Percentiles rank a stretch among this genome's conserved stretches.
Evolutionary conservation across 768 basidiomycete genomes (phyloP).

Genomic region (Mycena indigotica): DNA sequence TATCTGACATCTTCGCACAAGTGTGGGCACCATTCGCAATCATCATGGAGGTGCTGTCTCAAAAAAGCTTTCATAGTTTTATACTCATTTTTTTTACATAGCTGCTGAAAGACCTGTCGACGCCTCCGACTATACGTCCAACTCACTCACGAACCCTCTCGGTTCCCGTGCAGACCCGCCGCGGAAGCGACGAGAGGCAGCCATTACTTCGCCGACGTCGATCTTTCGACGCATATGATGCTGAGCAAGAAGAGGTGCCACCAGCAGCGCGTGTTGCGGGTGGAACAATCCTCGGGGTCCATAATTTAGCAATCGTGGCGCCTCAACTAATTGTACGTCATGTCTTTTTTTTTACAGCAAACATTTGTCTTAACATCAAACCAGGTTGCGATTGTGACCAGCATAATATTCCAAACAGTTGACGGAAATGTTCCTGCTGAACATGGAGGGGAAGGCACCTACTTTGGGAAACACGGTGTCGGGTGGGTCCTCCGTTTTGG

Average conservation of each 20-base stretch:
- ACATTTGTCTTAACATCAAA: background rate
- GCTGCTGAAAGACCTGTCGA: conserved; percentile 75
- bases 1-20: background rate
- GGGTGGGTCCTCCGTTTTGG: conserved; percentile 95
- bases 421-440: conserved; percentile 64
- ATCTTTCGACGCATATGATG: conserved; percentile 54
- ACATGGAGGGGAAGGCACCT: conserved; percentile 53
- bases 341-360: background rate
- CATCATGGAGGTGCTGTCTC: conserved; percentile 82
- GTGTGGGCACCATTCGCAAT: conserved; percentile 96
- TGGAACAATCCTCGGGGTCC: conserved; percentile 91
- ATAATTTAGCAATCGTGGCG: conserved; percentile 93
- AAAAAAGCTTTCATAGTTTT: background rate
- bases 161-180: conserved; percentile 40
- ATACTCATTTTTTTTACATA: conserved; percentile 27
- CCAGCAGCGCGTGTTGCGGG: conserved; percentile 65
- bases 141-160: conserved; percentile 59
- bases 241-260: conserved; percentile 34
- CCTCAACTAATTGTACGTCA: conserved; percentile 91
- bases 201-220: conserved; percentile 60
- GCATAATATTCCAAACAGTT: conserved; percentile 32
- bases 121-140: conserved; percentile 42
- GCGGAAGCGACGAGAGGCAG: conserved; percentile 47
- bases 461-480: conserved; percentile 85
- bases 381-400: conserved; percentile 11